A percentile compares a stretch with the other conserved stretches of the same genome.
Conservation (phyloP, 441 rosid genomes). For the Daphne laureola region DNA sequence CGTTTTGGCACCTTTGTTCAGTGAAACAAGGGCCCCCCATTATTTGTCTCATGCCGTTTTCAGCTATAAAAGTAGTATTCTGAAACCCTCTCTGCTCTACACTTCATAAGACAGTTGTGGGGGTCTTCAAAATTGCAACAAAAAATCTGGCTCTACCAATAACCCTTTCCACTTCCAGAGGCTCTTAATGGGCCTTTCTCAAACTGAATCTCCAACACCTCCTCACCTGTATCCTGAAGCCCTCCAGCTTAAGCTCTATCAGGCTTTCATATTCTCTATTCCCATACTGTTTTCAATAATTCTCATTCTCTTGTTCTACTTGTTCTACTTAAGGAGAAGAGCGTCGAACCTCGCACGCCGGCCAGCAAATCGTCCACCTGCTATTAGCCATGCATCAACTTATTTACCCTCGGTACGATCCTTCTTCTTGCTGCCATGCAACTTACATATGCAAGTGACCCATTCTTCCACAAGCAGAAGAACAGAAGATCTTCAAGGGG, state of each 20-base stretch:
- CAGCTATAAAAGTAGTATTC: conserved; percentile 3
- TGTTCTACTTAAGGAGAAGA: conserved; percentile 94
- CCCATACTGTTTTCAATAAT: conserved; percentile 89
- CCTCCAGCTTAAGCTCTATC: conserved; percentile 84
- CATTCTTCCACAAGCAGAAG: too few species aligned
- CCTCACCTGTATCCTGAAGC: conserved; percentile 79
- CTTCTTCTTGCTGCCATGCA: background rate
- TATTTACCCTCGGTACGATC: conserved; percentile 42
- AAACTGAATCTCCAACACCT: conserved; percentile 45
- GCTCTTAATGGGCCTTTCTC: conserved; percentile 54
- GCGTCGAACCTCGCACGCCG: conserved; percentile 46
- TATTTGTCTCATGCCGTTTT: background rate
- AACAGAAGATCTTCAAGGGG: too few species aligned
- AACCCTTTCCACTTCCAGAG: background rate
- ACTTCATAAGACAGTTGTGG: too few species aligned
- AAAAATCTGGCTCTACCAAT: too few species aligned
- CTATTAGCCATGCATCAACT: conserved; percentile 32
- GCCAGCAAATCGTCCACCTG: conserved; percentile 39
- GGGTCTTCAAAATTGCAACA: too few species aligned
- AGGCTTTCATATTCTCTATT: conserved; percentile 93
- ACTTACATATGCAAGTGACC: background rate
- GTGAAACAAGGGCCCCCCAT: background rate
- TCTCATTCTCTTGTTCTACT: conserved; percentile 77
- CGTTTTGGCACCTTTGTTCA: conserved; percentile 10
- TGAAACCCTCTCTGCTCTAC: too few species aligned